A percentile compares a stretch with the other conserved stretches of the same genome.
Evolutionary conservation across 2,329 filamentous ascomycete genomes (phyloP).

Genomic region (Ophiostoma perfectum): DNA sequence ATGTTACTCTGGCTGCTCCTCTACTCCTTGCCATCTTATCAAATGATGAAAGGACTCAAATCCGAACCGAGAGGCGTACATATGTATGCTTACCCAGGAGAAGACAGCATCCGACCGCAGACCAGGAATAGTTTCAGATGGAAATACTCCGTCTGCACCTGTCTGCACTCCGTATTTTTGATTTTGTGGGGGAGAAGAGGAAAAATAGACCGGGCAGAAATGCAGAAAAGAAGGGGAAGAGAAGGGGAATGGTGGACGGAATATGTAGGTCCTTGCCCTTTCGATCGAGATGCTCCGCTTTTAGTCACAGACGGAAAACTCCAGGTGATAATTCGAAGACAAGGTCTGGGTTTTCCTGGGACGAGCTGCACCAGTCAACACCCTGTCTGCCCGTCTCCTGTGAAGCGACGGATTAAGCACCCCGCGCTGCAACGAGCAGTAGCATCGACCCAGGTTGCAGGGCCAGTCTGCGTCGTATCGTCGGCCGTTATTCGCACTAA

Average conservation of each 20-base stretch:
- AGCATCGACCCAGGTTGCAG: too few species aligned
- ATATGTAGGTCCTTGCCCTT: background rate
- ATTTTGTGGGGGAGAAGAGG: background rate
- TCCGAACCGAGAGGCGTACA: too few species aligned
- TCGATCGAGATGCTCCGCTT: conserved; percentile 1
- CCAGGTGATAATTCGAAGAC: background rate
- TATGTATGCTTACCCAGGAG: too few species aligned
- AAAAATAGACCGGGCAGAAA: background rate
- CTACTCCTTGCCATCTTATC: too few species aligned
- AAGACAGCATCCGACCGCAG: too few species aligned
- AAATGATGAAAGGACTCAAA: too few species aligned
- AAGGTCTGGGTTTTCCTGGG: too few species aligned
- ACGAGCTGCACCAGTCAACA: too few species aligned
- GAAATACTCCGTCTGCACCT: background rate
- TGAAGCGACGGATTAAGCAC: background rate
- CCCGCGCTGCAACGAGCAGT: background rate
- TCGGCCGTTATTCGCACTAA: conserved; percentile 7
- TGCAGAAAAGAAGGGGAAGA: background rate
- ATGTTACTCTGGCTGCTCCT: too few species aligned
- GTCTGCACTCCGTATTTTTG: conserved; percentile 7
- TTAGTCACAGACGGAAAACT: background rate
- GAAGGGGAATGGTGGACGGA: background rate
- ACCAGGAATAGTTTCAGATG: background rate
- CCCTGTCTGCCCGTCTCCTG: too few species aligned
- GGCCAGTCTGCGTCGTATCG: background rate